Evolutionary conservation across 148 eudicot species (phyloP), one percentile per base, ranked within the genome.

Genomic region (Oxyria digyna): DNA sequence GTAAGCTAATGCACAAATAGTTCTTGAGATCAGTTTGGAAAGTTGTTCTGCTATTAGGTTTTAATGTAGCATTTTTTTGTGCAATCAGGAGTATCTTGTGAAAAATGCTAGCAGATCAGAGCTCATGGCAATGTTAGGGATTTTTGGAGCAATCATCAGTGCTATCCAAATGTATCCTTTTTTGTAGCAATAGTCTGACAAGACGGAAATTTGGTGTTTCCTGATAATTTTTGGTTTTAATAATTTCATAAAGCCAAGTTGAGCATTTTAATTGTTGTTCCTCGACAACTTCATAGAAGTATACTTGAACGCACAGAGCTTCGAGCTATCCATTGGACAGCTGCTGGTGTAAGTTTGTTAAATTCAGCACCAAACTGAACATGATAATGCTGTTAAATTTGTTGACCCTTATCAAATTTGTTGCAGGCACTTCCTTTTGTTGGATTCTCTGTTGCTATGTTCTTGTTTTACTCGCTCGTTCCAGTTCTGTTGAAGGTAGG

Each of bases 91-190:
- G 72, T 91, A 74, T 80, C 83, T 91, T 32, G 96, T 88, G 68
- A 88, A 87, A 79, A 91, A 78, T 74, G 97, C 96, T 46, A 91
- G 87, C 78, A 78, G 78, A 80, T 77, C 82, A 18, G 97, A 91
- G 69, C 96, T 91, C 72, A 85, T 91, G 97, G 88, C 87, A 26
- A 80, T 91, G 88, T 77, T 91, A 83, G 97, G 97, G 43, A 6
- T 81, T 9, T 91, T 91, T 80, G 97, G 96, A 55, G 97, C 95
- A 35, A 79, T 88, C 57, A 37, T 83, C 71, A 91, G 97, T 69
- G 96, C 91, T 76, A 41, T 74, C 76, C 97, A 91, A 76, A 85
- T 91, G 97, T 91, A 91, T 87, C 91, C 90, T 87, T 77, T 10
- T 9, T 10, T 4, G 8, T 52, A 41, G 43, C 43, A 41, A 11